Conservation (phyloP, 1,284 basidiomycete species). For the Ustilago cynodontis region DNA sequence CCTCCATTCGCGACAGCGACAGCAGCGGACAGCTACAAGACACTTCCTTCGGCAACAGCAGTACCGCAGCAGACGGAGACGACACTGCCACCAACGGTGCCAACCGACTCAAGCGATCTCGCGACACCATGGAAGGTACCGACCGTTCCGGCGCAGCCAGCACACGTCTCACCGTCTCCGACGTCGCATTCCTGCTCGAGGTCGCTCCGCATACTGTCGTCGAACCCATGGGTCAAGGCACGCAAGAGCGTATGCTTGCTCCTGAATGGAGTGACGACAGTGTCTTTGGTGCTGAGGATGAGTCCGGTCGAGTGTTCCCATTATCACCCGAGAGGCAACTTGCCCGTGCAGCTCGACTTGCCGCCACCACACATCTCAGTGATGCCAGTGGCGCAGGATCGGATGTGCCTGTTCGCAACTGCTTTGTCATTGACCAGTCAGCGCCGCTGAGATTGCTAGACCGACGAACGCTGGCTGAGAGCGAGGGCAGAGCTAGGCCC, state of each 20-base stretch:
- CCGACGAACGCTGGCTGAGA: constrained; percentile 53
- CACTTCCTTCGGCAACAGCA: constrained; percentile 43
- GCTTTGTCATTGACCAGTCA: constrained; percentile 63
- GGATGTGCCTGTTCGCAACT: constrained; percentile 35
- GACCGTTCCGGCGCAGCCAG: constrained; percentile 19
- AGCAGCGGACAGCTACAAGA: constrained; percentile 46
- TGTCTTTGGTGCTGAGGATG: constrained; percentile 17
- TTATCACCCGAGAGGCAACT: constrained; percentile 33
- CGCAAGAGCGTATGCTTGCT: constrained; percentile 62
- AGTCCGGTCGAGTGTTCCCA: neutral
- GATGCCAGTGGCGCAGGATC: constrained; percentile 7
- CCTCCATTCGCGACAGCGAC: constrained; percentile 42
- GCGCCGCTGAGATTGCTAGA: constrained; percentile 63
- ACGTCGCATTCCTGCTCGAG: constrained; percentile 62
- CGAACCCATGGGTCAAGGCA: constrained; percentile 66
- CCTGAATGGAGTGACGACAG: constrained; percentile 55
- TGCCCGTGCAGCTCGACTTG: constrained; percentile 28
- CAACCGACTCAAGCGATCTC: constrained; percentile 38
- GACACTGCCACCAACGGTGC: constrained; percentile 14
- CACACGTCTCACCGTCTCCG: constrained; percentile 57
- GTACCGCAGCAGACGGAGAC: constrained; percentile 26
- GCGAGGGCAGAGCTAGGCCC: constrained; percentile 25
- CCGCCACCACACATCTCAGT: constrained; percentile 57
- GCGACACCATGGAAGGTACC: constrained; percentile 28
- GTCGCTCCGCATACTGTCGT: constrained; percentile 64